Evolutionary conservation across 139 green algal species (phyloP), one percentile per base, ranked within the genome.

Genomic region (Deuterostichococcus epilithicus): DNA sequence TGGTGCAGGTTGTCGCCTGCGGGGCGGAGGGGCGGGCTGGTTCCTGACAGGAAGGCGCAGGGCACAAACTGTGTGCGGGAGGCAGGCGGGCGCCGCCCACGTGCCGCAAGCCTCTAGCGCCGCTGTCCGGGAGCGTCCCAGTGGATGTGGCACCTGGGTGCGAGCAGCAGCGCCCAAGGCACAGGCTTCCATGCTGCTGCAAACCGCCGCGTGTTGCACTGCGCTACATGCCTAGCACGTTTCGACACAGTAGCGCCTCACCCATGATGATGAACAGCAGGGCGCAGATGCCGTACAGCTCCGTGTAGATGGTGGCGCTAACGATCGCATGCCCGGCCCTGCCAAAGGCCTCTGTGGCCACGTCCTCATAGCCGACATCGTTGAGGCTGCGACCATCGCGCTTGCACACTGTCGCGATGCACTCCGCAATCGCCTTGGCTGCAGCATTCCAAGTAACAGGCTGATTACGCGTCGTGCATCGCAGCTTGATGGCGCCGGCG

Each of bases 211-310:
- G n/a, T n/a, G n/a, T n/a, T n/a, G n/a, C n/a, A n/a, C n/a, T n/a
- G n/a, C n/a, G n/a, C n/a, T n/a, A n/a, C n/a, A n/a, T n/a, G n/a
- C n/a, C n/a, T n/a, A n/a, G n/a, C n/a, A n/a, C n/a, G n/a, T n/a
- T n/a, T n/a, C n/a, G n/a, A n/a, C n/a, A n/a, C n/a, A n/a, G n/a
- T n/a, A n/a, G n/a, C n/a, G 52, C 26, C 52, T 63, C 20, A 63
- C 52, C 52, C 52, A 63, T 63, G 20, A 93, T 80, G 72, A 91
- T 93, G 78, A 88, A 91, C n/a, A 91, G 85, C 74, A 95, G 78
- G 0, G 76, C 83, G 77, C 88, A 92, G 13, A 88, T 94, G 42
- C 91, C 91, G 36, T 92, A 85, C 25, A 95, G 86, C 85, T 95
- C 91, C 6, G 87, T 85, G 76, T 94, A 95, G 60, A 95, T 86